These are phyloP conservation scores for Diaporthe caulivora DNA, from an alignment of 2,329 filamentous ascomycete genomes.

Conservation along the genomic window DNA sequence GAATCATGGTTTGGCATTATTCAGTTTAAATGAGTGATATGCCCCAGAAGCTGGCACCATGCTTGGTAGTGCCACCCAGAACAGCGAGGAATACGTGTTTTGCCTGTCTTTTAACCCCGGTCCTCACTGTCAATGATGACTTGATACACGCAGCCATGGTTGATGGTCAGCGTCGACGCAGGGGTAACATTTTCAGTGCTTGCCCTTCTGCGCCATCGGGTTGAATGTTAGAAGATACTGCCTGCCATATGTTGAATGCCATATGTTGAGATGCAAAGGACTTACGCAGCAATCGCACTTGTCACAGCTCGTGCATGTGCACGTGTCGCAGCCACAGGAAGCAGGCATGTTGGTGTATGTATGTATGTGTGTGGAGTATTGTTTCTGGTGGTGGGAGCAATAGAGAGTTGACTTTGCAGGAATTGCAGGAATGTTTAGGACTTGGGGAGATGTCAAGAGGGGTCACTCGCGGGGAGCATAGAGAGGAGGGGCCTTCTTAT, in stretches of 20 bases:
- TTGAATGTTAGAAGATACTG: background rate
- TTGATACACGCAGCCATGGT: background rate
- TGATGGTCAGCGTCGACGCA: background rate
- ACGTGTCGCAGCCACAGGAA: conserved; percentile 31
- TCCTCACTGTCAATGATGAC: background rate
- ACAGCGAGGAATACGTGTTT: background rate
- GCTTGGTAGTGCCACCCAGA: too few relatives aligned
- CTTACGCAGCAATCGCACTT: conserved; percentile 37
- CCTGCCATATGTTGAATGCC: too few relatives aligned
- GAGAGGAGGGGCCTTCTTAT: conserved; percentile 21
- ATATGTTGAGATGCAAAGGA: background rate
- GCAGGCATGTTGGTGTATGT: conserved; percentile 30
- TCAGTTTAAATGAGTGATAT: background rate
- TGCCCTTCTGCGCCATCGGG: conserved; percentile 13
- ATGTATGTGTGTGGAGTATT: background rate
- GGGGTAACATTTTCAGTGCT: background rate
- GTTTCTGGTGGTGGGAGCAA: background rate
- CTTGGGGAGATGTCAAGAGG: too few relatives aligned
- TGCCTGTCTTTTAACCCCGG: background rate
- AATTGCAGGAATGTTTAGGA: background rate
- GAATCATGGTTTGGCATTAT: too few relatives aligned
- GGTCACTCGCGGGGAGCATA: background rate
- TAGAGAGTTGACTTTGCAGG: background rate
- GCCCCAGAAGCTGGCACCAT: background rate
- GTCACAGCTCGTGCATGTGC: conserved; percentile 34